Percentiles rank a stretch among this genome's conserved stretches.
Evolutionary conservation across 2,329 filamentous ascomycete genomes (phyloP).

Genomic region (Cladosporium sp.): DNA sequence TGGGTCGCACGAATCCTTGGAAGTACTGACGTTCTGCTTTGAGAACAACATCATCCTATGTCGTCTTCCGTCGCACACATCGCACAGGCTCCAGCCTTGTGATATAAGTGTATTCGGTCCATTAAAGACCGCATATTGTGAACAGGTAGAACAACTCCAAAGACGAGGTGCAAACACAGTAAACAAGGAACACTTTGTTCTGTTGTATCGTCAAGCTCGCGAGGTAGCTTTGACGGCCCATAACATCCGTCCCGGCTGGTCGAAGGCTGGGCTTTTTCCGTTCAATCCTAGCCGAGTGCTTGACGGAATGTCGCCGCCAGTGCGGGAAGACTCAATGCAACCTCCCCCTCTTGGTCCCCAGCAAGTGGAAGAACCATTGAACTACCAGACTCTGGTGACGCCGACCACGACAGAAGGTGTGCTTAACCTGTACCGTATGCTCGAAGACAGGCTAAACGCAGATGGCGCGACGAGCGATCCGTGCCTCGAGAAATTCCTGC

Average conservation of each 20-base stretch:
- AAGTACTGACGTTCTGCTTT: conserved; percentile 23
- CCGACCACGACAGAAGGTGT: background rate
- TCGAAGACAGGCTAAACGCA: background rate
- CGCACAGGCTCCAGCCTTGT: conserved; percentile 27
- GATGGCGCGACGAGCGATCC: background rate
- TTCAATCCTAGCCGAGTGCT: conserved; percentile 16
- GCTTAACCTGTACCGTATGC: background rate
- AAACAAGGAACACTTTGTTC: conserved; percentile 14
- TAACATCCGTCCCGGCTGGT: conserved; percentile 25
- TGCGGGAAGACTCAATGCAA: background rate
- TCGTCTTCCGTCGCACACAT: conserved; percentile 26
- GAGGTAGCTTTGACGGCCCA: background rate
- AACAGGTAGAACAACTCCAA: conserved; percentile 13
- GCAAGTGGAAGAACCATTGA: background rate
- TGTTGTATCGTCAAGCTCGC: conserved; percentile 14
- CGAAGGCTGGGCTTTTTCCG: conserved; percentile 21
- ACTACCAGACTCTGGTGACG: background rate
- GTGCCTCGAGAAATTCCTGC: background rate
- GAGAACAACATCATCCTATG: conserved; percentile 31
- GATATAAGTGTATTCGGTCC: conserved; percentile 17
- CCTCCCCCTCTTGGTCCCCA: background rate
- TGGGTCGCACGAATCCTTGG: conserved; percentile 29
- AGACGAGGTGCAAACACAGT: conserved; percentile 11
- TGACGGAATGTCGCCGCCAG: conserved; percentile 17
- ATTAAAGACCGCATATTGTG: conserved; percentile 10